Conservation (phyloP, 345 rosid genomes). For the Punica granatum region DNA sequence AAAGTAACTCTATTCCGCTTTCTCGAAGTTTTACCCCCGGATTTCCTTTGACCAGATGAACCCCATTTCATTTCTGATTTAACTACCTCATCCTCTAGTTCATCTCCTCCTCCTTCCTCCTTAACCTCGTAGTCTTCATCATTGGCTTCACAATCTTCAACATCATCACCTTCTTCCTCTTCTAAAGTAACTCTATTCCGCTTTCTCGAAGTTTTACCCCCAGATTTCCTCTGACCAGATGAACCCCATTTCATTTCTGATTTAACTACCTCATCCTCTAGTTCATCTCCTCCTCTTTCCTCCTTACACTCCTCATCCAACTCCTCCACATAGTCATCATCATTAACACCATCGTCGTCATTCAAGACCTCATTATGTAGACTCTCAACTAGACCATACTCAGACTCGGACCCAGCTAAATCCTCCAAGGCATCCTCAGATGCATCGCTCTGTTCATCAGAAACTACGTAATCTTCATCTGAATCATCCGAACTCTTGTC, state of each 20-base stretch:
- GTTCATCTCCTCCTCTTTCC: constrained; percentile 4
- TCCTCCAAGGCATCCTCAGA: constrained; percentile 61
- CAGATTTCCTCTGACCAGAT: constrained; percentile 13
- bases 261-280: constrained; percentile 10
- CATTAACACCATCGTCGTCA: background rate
- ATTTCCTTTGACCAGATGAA: constrained; percentile 19
- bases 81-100: constrained; percentile 4
- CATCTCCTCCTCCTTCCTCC: background rate
- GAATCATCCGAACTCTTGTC: constrained; percentile 78
- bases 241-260: constrained; percentile 25
- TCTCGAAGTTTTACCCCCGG: constrained; percentile 11
- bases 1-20: constrained; percentile 17
- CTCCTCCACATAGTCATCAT: constrained; percentile 2
- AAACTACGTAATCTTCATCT: constrained; percentile 93
- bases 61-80: constrained; percentile 24
- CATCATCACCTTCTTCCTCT: constrained; percentile 23
- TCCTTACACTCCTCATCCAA: background rate
- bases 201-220: constrained; percentile 18
- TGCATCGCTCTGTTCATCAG: constrained; percentile 53
- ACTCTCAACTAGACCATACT: constrained; percentile 39
- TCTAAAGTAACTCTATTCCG: constrained; percentile 13
- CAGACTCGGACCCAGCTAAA: constrained; percentile 47
- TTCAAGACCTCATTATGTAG: constrained; percentile 20
- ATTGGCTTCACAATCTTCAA: constrained; percentile 27
- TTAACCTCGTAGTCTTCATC: constrained; percentile 15